A percentile compares a stretch with the other conserved stretches of the same genome.
These are phyloP conservation scores for Citrus glauca DNA, from an alignment of 345 rosid species.

Conservation along the genomic window DNA sequence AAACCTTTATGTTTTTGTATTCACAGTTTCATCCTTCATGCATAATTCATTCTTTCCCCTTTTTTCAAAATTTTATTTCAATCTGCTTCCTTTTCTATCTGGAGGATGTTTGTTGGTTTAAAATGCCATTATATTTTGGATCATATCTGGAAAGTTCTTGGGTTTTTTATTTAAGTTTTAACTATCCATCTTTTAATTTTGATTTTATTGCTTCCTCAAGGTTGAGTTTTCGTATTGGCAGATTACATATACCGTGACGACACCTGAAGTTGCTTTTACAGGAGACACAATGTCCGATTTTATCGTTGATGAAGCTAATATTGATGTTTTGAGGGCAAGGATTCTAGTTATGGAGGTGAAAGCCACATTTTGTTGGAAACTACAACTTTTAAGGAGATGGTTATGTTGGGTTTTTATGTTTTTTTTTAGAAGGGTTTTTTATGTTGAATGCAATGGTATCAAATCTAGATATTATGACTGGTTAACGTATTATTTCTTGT, in stretches of 20 bases:
- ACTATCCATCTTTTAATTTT: neutral
- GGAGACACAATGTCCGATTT: slow-evolving; percentile 91
- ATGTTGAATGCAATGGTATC: neutral
- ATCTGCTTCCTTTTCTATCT: neutral
- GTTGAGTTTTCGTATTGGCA: slow-evolving; percentile 33
- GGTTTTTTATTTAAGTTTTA: neutral
- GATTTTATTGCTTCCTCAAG: slow-evolving; percentile 7
- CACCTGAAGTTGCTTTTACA: slow-evolving; percentile 90
- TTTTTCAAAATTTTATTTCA: no score
- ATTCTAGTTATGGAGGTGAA: slow-evolving; percentile 90
- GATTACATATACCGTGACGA: slow-evolving; percentile 63
- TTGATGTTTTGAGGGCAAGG: slow-evolving; percentile 72
- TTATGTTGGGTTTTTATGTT: neutral
- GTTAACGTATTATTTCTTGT: neutral
- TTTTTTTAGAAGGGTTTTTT: no score
- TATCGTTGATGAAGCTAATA: slow-evolving; percentile 53
- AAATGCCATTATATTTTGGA: neutral
- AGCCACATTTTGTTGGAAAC: neutral
- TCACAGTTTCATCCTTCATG: neutral
- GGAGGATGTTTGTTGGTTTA: neutral
- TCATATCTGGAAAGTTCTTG: neutral
- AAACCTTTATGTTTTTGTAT: neutral
- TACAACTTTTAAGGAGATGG: neutral
- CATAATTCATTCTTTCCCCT: no score
- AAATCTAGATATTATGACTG: neutral